Base-by-base conservation (phyloP, 805 yeast genomes). In the Candida railenensis region DNA sequence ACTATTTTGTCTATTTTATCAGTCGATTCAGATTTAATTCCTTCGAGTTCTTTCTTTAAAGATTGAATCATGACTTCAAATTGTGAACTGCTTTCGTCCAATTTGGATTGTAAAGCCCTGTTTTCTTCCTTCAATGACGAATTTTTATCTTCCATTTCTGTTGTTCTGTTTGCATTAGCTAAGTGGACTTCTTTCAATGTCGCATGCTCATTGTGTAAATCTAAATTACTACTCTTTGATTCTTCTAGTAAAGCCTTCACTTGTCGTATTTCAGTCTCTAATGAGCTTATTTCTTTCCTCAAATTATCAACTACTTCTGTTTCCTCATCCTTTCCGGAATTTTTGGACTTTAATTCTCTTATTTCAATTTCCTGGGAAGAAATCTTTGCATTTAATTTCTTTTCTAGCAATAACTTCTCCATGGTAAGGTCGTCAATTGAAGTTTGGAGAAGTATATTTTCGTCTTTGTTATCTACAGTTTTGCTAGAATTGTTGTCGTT, bases 321-420 rank as follows among this genome's bases (percentile, higher is more conserved):
- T 12, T 32, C 36, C 3, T 28, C 18, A 5, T 18, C 22, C 2
- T 16, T 18, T 30, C 22, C 37, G 18, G 40, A 15, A 11, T 19
- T 21, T 28, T 19, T 19, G 12, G 9, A 8, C 28, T 28, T 30
- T 15, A 28, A 12, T 9, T 28, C 37, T 32, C 25, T 9, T 14
- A 40, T 45, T 38, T 48, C 44, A n/a, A 42, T 41, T 12, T 43
- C 48, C 22, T 38, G 42, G 20, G 43, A 43, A 14, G 37, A 34
- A 11, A 56, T 40, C 38, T 45, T 53, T 4, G 56, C 55, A 33
- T 46, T 44, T 19, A 42, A 40, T 33, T 48, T 45, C 43, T 50
- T 50, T 42, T 56, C 59, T 5, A 38, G 34, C 39, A 45, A 37
- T 12, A 42, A 41, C 34, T 49, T 54, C 22, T 57, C 55, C 50